Base-by-base conservation (phyloP, 2,329 filamentous ascomycete species). In the Exophiala lecanii-corni region DNA sequence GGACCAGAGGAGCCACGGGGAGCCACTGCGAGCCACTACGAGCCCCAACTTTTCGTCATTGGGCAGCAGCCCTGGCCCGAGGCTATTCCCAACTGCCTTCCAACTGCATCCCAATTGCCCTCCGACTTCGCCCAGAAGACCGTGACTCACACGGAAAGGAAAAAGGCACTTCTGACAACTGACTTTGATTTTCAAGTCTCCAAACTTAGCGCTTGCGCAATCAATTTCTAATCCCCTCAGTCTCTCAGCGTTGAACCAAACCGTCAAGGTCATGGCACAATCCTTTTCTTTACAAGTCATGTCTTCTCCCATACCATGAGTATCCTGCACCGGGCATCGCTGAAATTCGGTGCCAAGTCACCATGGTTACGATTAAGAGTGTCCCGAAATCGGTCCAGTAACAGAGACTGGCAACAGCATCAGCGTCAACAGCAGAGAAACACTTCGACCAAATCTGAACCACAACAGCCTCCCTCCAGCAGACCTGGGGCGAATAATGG, bases 301-400 rank as follows among this genome's bases (percentile, higher is more conserved):
- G 23, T 12, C 23, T 6, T 20, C 26, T 3, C 12, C 5, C n/a
- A 34, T 40, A 47, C 25, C 26, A 51, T 51, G 45, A 45, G 40
- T 35, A 5, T 21, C 31, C 30, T 51, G 37, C 42, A 49, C 32
- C 42, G 49, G 39, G 38, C 45, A 36, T 39, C 45, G 10, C 20
- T 43, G 30, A 51, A 41, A 12, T 41, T 46, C 28, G 46, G 49
- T 45, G 43, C 42, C 42, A 43, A 35, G 39, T 36, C 42, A 25
- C 43, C 40, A 20, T 49, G 41, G 42, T 20, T 44, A 18, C 49
- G 48, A 26, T 6, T 20, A 19, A 17, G 16, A 20, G 17, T 31
- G 16, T 21, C 39, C n/a, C 39, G 45, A 38, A 15, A 32, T 9
- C 49, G 45, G 23, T 26, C 6, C 23, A 12, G 23, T 26, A 6